These are phyloP conservation scores for Alternaria burnsii DNA, from an alignment of 2,329 filamentous ascomycete genomes.

Conservation along the genomic window DNA sequence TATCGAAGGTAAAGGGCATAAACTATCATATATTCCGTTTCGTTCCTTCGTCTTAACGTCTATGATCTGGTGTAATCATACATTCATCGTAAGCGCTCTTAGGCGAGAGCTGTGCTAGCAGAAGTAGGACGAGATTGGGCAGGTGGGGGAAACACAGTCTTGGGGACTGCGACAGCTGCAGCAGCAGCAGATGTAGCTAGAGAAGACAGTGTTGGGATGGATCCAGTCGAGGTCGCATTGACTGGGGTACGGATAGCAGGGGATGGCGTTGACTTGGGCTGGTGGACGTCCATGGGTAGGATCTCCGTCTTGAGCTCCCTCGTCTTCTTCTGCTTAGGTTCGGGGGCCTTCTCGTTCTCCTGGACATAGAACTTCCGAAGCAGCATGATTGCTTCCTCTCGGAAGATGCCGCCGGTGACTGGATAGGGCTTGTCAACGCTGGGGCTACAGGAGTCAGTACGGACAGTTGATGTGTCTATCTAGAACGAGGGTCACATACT, in stretches of 20 bases:
- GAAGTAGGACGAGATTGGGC: conserved; percentile 5
- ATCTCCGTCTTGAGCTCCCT: conserved; percentile 69
- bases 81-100: neutral
- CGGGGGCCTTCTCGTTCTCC: conserved; percentile 86
- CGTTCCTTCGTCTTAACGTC: neutral
- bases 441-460: conserved; percentile 53
- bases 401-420: conserved; percentile 85
- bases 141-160: conserved; percentile 3
- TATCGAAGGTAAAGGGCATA: conserved; percentile 4
- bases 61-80: conserved; percentile 8
- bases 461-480: neutral
- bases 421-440: conserved; percentile 81
- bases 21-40: conserved; percentile 13
- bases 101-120: conserved; percentile 11
- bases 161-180: conserved; percentile 2
- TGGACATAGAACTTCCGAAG: conserved; percentile 96
- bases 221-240: conserved; percentile 7
- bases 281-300: conserved; percentile 55
- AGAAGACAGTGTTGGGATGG: conserved; percentile 15
- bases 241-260: conserved; percentile 21
- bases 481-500: conserved; percentile 53
- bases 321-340: conserved; percentile 70
- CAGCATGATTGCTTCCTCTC: conserved; percentile 91
- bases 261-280: conserved; percentile 43
- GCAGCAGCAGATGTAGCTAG: conserved; percentile 10